Evolutionary conservation across 108 stramenopile species (phyloP).

Genomic region (Aureococcus anophagefferens): DNA sequence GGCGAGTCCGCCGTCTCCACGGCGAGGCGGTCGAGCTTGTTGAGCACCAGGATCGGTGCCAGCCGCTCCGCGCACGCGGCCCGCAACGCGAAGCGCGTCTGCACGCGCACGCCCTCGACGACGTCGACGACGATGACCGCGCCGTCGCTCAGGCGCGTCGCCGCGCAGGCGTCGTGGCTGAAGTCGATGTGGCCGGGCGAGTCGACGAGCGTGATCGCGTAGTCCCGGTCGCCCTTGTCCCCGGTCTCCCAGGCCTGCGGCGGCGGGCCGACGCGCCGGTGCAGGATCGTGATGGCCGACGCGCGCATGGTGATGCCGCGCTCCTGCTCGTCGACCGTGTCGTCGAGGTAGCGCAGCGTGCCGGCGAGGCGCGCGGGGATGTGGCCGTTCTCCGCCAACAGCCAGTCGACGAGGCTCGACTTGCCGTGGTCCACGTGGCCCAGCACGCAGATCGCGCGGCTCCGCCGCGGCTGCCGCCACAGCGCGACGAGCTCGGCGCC

Average conservation of each 20-base stretch:
- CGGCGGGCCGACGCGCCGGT: conserved; percentile 33
- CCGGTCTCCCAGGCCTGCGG: not conserved
- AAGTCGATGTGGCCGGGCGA: conserved; percentile 98
- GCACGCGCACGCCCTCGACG: conserved; percentile 83
- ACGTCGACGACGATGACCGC: conserved; percentile 89
- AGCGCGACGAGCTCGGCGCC: too few species aligned
- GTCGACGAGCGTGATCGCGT: conserved; percentile 84
- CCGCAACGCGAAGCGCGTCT: conserved; percentile 88
- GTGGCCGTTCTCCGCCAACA: conserved; percentile 47
- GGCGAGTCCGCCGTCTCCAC: conserved; percentile 60
- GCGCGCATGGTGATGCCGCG: conserved; percentile 96
- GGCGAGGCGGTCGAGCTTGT: conserved; percentile 82
- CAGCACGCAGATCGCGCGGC: conserved; percentile 32
- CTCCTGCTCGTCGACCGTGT: conserved; percentile 78
- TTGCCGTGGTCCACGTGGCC: conserved; percentile 59
- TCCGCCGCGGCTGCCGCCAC: too few species aligned
- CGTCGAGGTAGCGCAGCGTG: conserved; percentile 69
- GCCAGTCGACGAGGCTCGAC: conserved; percentile 10
- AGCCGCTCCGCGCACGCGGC: conserved; percentile 78
- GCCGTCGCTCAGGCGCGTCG: conserved; percentile 82
- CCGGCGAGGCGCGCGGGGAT: conserved; percentile 72
- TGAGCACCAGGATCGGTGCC: conserved; percentile 78
- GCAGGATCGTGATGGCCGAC: conserved; percentile 73
- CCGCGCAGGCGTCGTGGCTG: conserved; percentile 79
- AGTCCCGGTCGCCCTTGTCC: conserved; percentile 23